phyloP scores from a whole-genome alignment of 345 rosid species.

The Citrus unshiu region DNA sequence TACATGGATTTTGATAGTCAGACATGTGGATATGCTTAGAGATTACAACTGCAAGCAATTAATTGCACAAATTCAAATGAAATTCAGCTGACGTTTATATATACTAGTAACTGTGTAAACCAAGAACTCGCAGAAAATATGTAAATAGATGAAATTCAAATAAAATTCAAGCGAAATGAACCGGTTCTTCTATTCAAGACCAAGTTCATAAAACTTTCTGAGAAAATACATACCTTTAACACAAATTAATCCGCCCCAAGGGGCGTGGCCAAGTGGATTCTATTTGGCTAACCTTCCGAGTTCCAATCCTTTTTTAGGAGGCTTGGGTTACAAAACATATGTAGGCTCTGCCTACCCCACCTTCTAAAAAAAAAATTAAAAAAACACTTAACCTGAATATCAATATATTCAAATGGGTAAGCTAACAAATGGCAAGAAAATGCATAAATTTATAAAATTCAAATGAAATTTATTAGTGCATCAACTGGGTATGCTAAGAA shows the following conservation, averaged over 20 bases:
- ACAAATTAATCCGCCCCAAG: too few species aligned
- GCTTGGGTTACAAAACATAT: too few species aligned
- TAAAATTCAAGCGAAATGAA: conserved; percentile 2
- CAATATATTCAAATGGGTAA: neutral
- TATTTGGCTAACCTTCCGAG: too few species aligned
- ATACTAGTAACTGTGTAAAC: neutral
- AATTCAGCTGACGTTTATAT: neutral
- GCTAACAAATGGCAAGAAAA: neutral
- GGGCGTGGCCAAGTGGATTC: too few species aligned
- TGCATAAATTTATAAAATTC: neutral
- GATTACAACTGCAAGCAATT: neutral
- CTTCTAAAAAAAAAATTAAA: too few species aligned
- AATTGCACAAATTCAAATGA: neutral
- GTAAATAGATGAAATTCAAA: neutral
- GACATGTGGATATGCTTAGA: neutral
- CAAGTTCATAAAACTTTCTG: neutral
- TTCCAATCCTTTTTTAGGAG: too few species aligned
- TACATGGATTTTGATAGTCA: neutral
- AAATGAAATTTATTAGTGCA: neutral
- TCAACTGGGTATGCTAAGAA: too few species aligned
- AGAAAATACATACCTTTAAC: neutral
- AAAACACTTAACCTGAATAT: too few species aligned
- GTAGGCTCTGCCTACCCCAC: too few species aligned
- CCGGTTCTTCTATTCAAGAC: neutral
- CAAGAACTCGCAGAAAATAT: neutral